phyloP scores from a whole-genome alignment of 1,139 yeast species.

The Arxiozyma slooffiae region DNA sequence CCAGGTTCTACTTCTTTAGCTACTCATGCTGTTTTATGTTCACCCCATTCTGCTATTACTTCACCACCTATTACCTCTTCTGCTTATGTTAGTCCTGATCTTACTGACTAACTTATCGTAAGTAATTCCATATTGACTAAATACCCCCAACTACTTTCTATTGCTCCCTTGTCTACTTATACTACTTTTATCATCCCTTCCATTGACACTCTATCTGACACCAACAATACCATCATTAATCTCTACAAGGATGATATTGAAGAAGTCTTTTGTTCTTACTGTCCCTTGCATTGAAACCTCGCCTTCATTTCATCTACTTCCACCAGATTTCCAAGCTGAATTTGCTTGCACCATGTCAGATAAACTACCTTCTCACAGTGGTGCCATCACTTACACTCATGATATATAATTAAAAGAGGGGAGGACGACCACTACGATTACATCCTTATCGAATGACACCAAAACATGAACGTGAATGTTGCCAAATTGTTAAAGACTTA shows the following conservation, averaged over 20 bases:
- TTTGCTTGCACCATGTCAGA: neutral
- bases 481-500: conserved; percentile 9
- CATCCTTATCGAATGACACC: conserved; percentile 9
- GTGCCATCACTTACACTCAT: neutral
- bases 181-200: neutral
- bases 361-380: neutral
- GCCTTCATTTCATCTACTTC: neutral
- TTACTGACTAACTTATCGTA: neutral
- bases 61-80: too few relatives aligned
- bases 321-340: neutral
- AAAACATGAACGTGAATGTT: conserved; percentile 4
- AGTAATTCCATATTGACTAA: conserved; percentile 1
- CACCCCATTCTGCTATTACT: neutral
- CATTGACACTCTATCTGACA: neutral
- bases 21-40: neutral
- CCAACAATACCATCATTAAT: too few relatives aligned
- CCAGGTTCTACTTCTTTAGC: neutral
- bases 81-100: neutral
- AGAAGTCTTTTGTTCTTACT: neutral
- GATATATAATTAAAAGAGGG: conserved; percentile 4
- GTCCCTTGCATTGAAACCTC: neutral
- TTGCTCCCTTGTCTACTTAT: neutral
- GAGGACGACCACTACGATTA: conserved; percentile 4
- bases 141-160: neutral
- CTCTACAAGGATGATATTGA: too few relatives aligned